Percentiles rank a stretch among this genome's conserved stretches.
phyloP scores from a whole-genome alignment of 306 rosid genomes.

The Cucumis melo region DNA sequence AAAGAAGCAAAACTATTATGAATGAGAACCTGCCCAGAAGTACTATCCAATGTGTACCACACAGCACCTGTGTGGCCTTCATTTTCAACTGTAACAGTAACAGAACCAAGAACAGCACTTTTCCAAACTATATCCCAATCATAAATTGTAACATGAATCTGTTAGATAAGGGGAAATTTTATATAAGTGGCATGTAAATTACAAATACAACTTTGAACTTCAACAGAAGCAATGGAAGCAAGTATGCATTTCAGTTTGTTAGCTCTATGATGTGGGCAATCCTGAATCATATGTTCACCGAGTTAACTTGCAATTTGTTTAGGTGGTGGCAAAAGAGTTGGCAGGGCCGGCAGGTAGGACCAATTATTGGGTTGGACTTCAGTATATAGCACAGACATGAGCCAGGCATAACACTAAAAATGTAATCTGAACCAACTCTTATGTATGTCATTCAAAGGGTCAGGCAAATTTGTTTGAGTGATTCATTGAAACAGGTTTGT shows the following conservation, averaged over 20 bases:
- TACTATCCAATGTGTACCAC: constrained; percentile 74
- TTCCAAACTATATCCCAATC: constrained; percentile 99
- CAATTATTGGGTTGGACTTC: not conserved
- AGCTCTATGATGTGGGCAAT: not conserved
- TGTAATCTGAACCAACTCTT: not conserved
- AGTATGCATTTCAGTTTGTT: not conserved
- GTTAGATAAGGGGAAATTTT: constrained; percentile 38
- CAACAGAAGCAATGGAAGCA: not conserved
- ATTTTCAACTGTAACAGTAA: constrained; percentile 69
- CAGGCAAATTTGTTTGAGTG: not conserved
- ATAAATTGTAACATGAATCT: constrained; percentile 85
- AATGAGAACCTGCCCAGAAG: constrained; percentile 78
- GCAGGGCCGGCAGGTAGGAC: not conserved
- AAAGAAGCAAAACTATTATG: constrained; percentile 3
- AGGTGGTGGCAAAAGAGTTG: not conserved
- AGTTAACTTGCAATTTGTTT: not conserved
- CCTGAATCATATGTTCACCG: not conserved
- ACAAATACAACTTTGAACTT: not conserved
- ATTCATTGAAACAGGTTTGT: not conserved
- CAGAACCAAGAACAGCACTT: constrained; percentile 94
- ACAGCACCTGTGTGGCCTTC: constrained; percentile 90
- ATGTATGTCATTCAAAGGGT: not conserved
- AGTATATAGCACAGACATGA: not conserved
- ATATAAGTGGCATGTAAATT: constrained; percentile 22
- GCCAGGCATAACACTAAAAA: not conserved